Percentiles rank a stretch among this genome's conserved stretches.
phyloP scores from a whole-genome alignment of 163 green algal species.

The Scenedesmus sp. region DNA sequence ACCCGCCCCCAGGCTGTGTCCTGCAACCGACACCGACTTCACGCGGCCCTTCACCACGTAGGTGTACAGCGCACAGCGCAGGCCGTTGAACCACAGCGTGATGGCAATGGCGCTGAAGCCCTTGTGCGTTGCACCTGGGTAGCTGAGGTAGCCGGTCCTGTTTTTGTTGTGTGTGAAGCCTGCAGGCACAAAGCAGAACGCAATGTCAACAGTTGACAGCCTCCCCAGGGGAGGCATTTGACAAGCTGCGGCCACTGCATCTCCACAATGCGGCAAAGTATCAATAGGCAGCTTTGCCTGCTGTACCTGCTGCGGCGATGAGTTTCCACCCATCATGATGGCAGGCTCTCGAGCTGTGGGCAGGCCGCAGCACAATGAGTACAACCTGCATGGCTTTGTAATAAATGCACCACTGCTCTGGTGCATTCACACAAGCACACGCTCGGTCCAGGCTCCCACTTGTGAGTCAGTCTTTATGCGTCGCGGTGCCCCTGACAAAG shows the following conservation, averaged over 20 bases:
- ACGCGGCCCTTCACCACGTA: neutral
- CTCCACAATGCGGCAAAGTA: too few relatives aligned
- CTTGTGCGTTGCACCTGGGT: neutral
- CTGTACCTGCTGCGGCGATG: too few relatives aligned
- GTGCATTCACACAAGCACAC: neutral
- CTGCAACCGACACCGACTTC: neutral
- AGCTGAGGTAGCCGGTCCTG: neutral
- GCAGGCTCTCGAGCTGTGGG: too few relatives aligned
- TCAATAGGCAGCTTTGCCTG: too few relatives aligned
- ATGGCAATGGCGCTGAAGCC: neutral
- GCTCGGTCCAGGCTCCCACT: neutral
- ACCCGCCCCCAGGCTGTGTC: neutral
- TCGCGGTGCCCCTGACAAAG: neutral
- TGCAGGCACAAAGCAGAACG: neutral
- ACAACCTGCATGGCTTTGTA: too few relatives aligned
- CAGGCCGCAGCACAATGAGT: too few relatives aligned
- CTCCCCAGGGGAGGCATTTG: too few relatives aligned
- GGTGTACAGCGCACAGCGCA: too few relatives aligned
- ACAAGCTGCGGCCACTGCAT: too few relatives aligned
- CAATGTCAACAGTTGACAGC: neutral
- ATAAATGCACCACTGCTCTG: too few relatives aligned
- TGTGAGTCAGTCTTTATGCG: neutral
- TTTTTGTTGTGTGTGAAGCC: slow-evolving; percentile 6
- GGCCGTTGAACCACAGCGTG: neutral
- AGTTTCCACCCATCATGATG: too few relatives aligned